Conservation (phyloP, 176 grass and related monocot genomes). For the Puccinellia tenuiflora region DNA sequence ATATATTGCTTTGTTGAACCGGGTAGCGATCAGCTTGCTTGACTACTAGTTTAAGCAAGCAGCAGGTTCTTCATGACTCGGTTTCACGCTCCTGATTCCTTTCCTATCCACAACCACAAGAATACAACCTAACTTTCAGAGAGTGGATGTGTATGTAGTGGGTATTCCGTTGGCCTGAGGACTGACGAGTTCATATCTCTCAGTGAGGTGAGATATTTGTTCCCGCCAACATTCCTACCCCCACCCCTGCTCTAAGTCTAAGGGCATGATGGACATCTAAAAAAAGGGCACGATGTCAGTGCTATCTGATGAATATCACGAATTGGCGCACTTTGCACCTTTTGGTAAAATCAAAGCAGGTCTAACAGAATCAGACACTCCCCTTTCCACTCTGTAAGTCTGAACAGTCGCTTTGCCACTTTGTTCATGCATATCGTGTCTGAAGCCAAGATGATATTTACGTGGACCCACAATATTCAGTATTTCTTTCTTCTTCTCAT, state of each 20-base stretch:
- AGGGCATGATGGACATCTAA: background rate
- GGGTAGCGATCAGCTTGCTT: background rate
- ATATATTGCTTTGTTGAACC: too few relatives aligned
- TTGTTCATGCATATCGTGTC: background rate
- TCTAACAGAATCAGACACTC: background rate
- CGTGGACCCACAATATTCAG: background rate
- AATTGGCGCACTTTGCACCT: background rate
- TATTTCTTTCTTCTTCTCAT: background rate
- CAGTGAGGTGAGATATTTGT: background rate
- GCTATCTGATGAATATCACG: background rate
- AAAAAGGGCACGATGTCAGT: background rate
- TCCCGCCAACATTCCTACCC: too few relatives aligned
- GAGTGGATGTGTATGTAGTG: background rate
- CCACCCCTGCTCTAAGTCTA: background rate
- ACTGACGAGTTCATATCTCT: background rate
- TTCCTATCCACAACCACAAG: constrained; percentile 5
- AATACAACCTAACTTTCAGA: background rate
- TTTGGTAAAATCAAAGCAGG: background rate
- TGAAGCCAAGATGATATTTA: constrained; percentile 15
- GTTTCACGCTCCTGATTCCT: background rate
- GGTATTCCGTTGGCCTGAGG: background rate
- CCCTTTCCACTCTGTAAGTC: background rate
- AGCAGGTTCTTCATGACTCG: background rate
- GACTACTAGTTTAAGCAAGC: background rate
- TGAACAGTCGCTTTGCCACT: background rate